Evolutionary conservation across 345 rosid genomes (phyloP).

Genomic region (Aquilaria malaccensis): DNA sequence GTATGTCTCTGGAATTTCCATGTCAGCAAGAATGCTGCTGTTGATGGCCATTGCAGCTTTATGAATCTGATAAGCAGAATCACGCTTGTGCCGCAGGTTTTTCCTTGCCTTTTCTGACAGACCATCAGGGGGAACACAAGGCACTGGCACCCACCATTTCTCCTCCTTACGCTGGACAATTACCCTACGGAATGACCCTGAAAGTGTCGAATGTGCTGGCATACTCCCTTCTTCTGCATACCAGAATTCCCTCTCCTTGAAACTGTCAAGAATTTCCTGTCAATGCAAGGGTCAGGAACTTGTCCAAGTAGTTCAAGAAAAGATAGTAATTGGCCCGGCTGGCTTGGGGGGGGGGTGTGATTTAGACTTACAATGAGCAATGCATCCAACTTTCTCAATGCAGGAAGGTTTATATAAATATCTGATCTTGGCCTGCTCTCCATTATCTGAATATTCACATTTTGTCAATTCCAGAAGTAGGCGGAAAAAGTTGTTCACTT

Average conservation of each 20-base stretch:
- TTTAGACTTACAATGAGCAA: conserved; percentile 54
- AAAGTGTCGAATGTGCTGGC: conserved; percentile 52
- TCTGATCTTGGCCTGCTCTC: conserved; percentile 60
- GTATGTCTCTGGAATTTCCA: conserved; percentile 79
- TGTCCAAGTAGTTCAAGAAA: no score
- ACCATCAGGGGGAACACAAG: conserved; percentile 63
- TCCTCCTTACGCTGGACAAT: conserved; percentile 64
- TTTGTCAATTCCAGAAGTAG: no score
- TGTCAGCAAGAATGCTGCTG: conserved; percentile 62
- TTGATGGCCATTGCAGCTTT: conserved; percentile 93
- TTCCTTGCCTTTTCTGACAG: conserved; percentile 71
- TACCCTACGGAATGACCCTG: conserved; percentile 64
- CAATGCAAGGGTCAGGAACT: background rate
- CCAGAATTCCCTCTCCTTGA: conserved; percentile 71
- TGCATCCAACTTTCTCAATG: conserved; percentile 63
- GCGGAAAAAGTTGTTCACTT: background rate
- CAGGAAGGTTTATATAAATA: conserved; percentile 70
- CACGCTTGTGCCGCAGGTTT: conserved; percentile 48
- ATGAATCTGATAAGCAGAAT: conserved; percentile 69
- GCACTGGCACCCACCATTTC: conserved; percentile 94
- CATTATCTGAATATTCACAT: conserved; percentile 43
- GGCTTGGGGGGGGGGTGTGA: no score
- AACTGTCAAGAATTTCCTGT: conserved; percentile 78
- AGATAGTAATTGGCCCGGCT: no score
- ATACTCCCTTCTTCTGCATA: conserved; percentile 81